Evolutionary conservation across 306 rosid species (phyloP).

Genomic region (Vigna trinervia): DNA sequence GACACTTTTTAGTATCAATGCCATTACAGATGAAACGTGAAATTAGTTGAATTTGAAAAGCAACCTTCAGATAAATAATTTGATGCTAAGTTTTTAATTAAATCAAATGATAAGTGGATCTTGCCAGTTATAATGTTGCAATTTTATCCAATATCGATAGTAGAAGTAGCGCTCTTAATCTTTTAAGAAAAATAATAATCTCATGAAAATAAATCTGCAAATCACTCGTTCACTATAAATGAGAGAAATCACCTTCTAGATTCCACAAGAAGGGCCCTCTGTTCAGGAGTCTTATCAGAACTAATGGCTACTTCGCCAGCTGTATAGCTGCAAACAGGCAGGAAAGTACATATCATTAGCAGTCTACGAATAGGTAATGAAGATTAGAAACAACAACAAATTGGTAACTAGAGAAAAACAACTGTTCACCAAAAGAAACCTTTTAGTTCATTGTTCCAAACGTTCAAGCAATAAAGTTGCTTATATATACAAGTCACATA

Average conservation of each 20-base stretch:
- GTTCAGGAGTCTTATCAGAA: constrained; percentile 71
- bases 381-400: constrained; percentile 17
- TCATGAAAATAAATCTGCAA: constrained; percentile 14
- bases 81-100: constrained; percentile 24
- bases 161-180: background rate
- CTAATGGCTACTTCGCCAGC: constrained; percentile 59
- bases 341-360: constrained; percentile 36
- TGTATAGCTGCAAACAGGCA: constrained; percentile 66
- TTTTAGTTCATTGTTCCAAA: background rate
- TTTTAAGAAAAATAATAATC: constrained; percentile 1
- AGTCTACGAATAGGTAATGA: constrained; percentile 23
- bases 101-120: background rate
- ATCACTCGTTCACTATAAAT: constrained; percentile 15
- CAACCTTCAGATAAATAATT: background rate
- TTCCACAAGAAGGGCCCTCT: constrained; percentile 81
- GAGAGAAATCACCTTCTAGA: constrained; percentile 74
- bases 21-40: constrained; percentile 3
- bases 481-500: constrained; percentile 13
- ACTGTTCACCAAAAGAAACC: background rate
- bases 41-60: constrained; percentile 8
- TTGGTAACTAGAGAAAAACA: background rate
- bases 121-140: background rate
- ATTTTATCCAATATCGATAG: background rate
- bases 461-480: constrained; percentile 25
- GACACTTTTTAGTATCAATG: constrained; percentile 20